These are phyloP conservation scores for Millerago galiae DNA, from an alignment of 805 yeast genomes.

Conservation along the genomic window DNA sequence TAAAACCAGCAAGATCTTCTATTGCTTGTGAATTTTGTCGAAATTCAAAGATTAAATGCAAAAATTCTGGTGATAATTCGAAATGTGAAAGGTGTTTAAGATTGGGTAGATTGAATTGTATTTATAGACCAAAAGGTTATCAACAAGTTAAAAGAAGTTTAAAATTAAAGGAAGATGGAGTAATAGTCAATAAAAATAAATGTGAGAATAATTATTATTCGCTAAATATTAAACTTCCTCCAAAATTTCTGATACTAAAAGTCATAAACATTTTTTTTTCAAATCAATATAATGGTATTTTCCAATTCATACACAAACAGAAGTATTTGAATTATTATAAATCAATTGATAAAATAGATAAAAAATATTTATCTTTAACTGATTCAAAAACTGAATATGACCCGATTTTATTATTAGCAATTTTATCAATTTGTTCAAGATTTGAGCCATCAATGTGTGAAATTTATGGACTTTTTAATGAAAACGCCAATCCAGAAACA, in stretches of 20 bases:
- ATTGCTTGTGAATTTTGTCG: slow-evolving; percentile 13
- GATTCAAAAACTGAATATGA: slow-evolving; percentile 7
- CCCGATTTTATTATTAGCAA: slow-evolving; percentile 30
- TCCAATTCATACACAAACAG: slow-evolving; percentile 10
- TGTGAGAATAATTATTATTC: slow-evolving; percentile 1
- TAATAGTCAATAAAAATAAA: not conserved
- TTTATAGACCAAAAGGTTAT: slow-evolving; percentile 11
- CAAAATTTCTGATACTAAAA: slow-evolving; percentile 8
- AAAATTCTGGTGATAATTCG: slow-evolving; percentile 7
- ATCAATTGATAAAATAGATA: slow-evolving; percentile 1
- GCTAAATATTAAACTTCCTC: slow-evolving; percentile 7
- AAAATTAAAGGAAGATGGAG: not conserved
- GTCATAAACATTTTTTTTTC: slow-evolving; percentile 12
- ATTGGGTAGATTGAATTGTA: slow-evolving; percentile 8
- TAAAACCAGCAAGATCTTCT: slow-evolving; percentile 7
- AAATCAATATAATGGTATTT: slow-evolving; percentile 12
- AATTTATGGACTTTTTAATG: slow-evolving; percentile 29
- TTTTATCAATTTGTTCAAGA: slow-evolving; percentile 31
- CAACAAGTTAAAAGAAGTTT: slow-evolving; percentile 5
- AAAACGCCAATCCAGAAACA: slow-evolving; percentile 21
- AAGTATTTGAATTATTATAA: slow-evolving; percentile 5
- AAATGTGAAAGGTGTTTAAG: slow-evolving; percentile 9
- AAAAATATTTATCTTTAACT: slow-evolving; percentile 6
- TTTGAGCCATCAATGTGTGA: slow-evolving; percentile 28
- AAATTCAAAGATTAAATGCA: slow-evolving; percentile 10